Base-by-base conservation (phyloP, 1,284 basidiomycete genomes). In the Schizopora paradoxa region DNA sequence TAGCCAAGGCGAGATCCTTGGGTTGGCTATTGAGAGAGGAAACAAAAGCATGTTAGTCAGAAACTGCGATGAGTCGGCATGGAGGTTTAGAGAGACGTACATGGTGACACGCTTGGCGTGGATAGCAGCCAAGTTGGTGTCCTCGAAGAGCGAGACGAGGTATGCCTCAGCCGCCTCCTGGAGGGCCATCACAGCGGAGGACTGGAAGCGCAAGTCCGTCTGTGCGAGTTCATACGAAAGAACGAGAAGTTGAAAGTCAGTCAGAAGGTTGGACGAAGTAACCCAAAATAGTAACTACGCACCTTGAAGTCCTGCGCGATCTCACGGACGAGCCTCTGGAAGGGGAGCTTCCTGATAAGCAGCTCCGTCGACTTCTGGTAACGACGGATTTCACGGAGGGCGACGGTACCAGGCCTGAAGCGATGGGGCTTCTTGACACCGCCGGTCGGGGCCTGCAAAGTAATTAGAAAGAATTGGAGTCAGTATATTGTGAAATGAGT, bases 301-400 rank as follows among this genome's bases (percentile, higher is more conserved):
- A 88, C 90, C 89, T 97, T 93, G 80, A 94, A 93, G 71, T 91
- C 88, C 72, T 95, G 91, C 38, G 92, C 91, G 58, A 97, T 96
- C 73, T 96, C 91, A 79, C 91, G 88, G 54, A 95, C 91, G 57
- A 95, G 79, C 61, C 91, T 77, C 73, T 94, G 91, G 89, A 94
- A 94, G 57, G 91, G 91, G 53, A 94, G 82, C 82, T 94, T 94
- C 72, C 91, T 80, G 76, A 95, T 94, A 62, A 94, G 80, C 61
- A 94, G 80, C 77, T 94, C 91, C 58, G 93, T 92, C 60, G 90
- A 91, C 79, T 92, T 93, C 69, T 96, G 94, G 82, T 97, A 97
- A 66, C 91, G 80, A 70, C 94, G 79, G 61, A 97, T 97, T 75
- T 97, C 93, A 82, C 93, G 90, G 54, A 97, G 90, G 60, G 93